Conservation (phyloP, 192 early-diverging fungal genomes). For the Haplosporangium gracile region DNA sequence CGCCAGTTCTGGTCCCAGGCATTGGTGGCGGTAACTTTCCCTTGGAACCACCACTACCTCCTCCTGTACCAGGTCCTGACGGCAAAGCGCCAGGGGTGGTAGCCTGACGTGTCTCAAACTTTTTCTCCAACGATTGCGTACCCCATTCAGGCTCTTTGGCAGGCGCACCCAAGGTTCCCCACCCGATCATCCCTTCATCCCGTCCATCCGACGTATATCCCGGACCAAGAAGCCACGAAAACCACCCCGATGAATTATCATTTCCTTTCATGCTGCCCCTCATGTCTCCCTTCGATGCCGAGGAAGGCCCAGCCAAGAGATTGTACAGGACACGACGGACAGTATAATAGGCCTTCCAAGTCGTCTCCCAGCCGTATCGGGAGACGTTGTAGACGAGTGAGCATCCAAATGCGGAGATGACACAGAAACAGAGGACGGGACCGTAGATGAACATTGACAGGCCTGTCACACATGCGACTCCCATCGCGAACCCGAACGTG, state of each 20-base stretch:
- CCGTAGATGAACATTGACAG: constrained; percentile 27
- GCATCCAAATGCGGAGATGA: constrained; percentile 4
- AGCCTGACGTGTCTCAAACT: background rate
- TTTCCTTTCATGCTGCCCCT: too few relatives aligned
- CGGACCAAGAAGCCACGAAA: background rate
- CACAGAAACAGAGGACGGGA: constrained; percentile 12
- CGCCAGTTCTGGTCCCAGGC: background rate
- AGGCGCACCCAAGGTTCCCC: background rate
- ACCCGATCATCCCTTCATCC: background rate
- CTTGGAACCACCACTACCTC: background rate
- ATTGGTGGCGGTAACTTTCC: background rate
- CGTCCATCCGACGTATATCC: background rate
- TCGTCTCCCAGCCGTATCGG: background rate
- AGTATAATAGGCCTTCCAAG: background rate
- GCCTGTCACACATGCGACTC: background rate
- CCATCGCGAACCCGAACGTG: constrained; percentile 9
- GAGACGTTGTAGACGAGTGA: constrained; percentile 12
- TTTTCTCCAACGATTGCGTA: background rate
- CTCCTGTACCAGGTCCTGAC: background rate
- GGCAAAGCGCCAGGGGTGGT: background rate
- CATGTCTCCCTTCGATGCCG: background rate
- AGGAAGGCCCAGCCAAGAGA: background rate
- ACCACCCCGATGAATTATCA: background rate
- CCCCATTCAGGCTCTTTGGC: background rate
- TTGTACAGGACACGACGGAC: background rate